Evolutionary conservation across 1,139 yeast genomes (phyloP).

Genomic region (Diutina scorzettiae): DNA sequence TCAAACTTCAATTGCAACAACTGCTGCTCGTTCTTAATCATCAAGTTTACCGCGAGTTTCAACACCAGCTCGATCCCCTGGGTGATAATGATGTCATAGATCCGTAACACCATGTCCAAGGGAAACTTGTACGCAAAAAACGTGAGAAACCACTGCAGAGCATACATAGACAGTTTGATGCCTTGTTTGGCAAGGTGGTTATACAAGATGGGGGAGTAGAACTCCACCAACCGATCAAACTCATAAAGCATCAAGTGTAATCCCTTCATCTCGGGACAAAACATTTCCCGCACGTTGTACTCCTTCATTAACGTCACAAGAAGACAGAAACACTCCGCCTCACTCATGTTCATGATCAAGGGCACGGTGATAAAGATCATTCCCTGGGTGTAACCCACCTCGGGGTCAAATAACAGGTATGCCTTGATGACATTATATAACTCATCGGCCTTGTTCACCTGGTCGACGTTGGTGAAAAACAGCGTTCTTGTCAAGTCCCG

Average conservation of each 20-base stretch:
- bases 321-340: slow-evolving; percentile 76
- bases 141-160: slow-evolving; percentile 92
- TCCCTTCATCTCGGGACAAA: slow-evolving; percentile 88
- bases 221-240: slow-evolving; percentile 76
- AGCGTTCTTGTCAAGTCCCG: slow-evolving; percentile 80
- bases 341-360: slow-evolving; percentile 65
- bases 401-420: slow-evolving; percentile 77
- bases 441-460: slow-evolving; percentile 39
- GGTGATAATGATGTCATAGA: slow-evolving; percentile 74
- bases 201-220: slow-evolving; percentile 51
- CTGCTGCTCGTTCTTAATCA: slow-evolving; percentile 51
- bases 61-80: slow-evolving; percentile 82
- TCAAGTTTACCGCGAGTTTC: slow-evolving; percentile 68
- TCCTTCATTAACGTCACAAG: slow-evolving; percentile 76
- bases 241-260: slow-evolving; percentile 75
- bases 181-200: slow-evolving; percentile 77
- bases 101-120: slow-evolving; percentile 65
- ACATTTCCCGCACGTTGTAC: slow-evolving; percentile 65
- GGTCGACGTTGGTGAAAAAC: slow-evolving; percentile 54
- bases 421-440: slow-evolving; percentile 70
- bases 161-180: slow-evolving; percentile 84
- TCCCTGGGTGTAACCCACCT: slow-evolving; percentile 95
- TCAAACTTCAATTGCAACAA: slow-evolving; percentile 62
- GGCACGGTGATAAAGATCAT: slow-evolving; percentile 92
- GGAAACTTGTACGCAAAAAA: slow-evolving; percentile 92